These are phyloP conservation scores for Pulveroboletus sp. DNA, from an alignment of 768 basidiomycete genomes.

Conservation along the genomic window DNA sequence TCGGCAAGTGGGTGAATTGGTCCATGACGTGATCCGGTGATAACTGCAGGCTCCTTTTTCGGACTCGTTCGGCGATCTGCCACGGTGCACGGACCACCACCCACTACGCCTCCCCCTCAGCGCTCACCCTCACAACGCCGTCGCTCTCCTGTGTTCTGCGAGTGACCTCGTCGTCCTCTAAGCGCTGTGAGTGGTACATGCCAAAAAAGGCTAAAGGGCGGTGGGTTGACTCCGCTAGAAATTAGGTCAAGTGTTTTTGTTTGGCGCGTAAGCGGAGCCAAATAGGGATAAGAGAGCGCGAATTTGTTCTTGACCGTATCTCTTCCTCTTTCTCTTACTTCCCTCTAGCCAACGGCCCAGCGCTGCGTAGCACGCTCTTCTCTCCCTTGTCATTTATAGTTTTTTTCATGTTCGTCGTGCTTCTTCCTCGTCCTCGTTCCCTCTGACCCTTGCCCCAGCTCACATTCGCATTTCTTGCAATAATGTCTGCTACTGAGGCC, in stretches of 20 bases:
- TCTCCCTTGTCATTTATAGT: slow-evolving; percentile 59
- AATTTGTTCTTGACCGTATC: slow-evolving; percentile 37
- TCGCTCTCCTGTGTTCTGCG: not conserved
- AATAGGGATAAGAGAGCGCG: slow-evolving; percentile 41
- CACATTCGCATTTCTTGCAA: slow-evolving; percentile 53
- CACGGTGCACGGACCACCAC: slow-evolving; percentile 29
- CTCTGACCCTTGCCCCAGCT: slow-evolving; percentile 37
- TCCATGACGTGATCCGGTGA: slow-evolving; percentile 34
- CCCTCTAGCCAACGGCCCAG: slow-evolving; percentile 50
- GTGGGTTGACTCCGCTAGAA: slow-evolving; percentile 12
- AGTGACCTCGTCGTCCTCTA: not conserved
- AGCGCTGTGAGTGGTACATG: slow-evolving; percentile 8
- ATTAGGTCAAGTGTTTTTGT: slow-evolving; percentile 38
- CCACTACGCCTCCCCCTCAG: not conserved
- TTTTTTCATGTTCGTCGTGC: slow-evolving; percentile 44
- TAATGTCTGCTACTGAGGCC: slow-evolving; percentile 83
- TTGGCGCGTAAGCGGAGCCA: slow-evolving; percentile 40
- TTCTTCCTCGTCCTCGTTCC: not conserved
- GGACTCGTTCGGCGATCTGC: slow-evolving; percentile 22
- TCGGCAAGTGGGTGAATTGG: slow-evolving; percentile 30
- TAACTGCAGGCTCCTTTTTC: slow-evolving; percentile 8
- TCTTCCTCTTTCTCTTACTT: slow-evolving; percentile 57
- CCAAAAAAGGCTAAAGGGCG: slow-evolving; percentile 1
- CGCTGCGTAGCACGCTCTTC: slow-evolving; percentile 57
- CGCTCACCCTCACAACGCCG: not conserved